Conservation (phyloP, 371 early-diverging fungal genomes). For the Mortierella polycephala region DNA sequence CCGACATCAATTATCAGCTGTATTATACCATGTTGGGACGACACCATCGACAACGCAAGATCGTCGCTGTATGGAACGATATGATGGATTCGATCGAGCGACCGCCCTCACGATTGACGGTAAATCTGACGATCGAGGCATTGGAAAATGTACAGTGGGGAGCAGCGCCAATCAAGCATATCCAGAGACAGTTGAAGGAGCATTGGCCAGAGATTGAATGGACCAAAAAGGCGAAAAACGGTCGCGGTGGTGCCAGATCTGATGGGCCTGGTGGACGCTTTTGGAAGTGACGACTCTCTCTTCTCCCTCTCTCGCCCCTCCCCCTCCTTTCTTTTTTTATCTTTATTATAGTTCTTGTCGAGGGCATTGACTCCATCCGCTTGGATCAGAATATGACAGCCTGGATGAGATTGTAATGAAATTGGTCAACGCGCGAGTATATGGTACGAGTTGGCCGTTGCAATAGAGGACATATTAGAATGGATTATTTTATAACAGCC, state of each 20-base stretch:
- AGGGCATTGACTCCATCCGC: not conserved
- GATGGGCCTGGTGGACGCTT: constrained; percentile 16
- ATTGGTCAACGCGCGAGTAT: not conserved
- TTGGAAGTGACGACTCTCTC: constrained; percentile 3
- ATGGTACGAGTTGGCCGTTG: not conserved
- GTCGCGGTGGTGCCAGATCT: not conserved
- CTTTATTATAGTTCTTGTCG: not conserved
- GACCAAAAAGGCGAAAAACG: not conserved
- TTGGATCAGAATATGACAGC: constrained; percentile 7
- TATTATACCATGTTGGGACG: constrained; percentile 41
- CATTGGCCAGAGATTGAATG: constrained; percentile 35
- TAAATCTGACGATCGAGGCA: constrained; percentile 30
- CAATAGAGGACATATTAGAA: not conserved
- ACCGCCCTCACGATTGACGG: constrained; percentile 11
- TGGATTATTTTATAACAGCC: too few relatives aligned
- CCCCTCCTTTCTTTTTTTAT: not conserved
- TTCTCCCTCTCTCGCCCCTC: not conserved
- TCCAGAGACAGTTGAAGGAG: constrained; percentile 23
- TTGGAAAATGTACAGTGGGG: constrained; percentile 53
- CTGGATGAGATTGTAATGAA: constrained; percentile 23
- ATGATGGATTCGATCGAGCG: constrained; percentile 34
- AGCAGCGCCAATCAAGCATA: constrained; percentile 29
- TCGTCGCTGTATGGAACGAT: constrained; percentile 39
- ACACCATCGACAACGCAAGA: constrained; percentile 45
- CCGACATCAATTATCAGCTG: constrained; percentile 34